phyloP scores from a whole-genome alignment of 106 monocot species.

The Posidonia australis region DNA sequence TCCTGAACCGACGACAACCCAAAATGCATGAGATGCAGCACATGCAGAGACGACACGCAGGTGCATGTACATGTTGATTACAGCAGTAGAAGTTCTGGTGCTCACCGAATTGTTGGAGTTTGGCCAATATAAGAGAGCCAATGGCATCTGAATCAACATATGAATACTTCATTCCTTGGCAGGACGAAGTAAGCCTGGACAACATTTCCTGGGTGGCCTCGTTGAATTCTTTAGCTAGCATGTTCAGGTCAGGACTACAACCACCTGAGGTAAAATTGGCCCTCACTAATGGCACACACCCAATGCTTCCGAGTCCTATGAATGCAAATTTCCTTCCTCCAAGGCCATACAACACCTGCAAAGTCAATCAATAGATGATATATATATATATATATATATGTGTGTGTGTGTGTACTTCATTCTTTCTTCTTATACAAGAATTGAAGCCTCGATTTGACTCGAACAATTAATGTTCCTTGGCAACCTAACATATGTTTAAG shows the following conservation, averaged over 20 bases:
- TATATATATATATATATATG: background rate
- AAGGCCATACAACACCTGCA: background rate
- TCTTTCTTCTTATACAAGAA: background rate
- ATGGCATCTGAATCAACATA: background rate
- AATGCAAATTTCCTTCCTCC: slow-evolving; percentile 6
- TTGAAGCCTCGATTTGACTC: background rate
- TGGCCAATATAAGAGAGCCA: no score
- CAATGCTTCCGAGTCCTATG: background rate
- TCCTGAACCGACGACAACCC: background rate
- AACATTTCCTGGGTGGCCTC: background rate
- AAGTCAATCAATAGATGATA: background rate
- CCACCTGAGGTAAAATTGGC: background rate
- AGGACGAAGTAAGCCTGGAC: background rate
- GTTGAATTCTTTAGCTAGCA: background rate
- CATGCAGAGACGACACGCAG: background rate
- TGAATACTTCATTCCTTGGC: slow-evolving; percentile 2
- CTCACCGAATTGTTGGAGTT: background rate
- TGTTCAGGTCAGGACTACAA: background rate
- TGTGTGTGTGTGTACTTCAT: background rate
- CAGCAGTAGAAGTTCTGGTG: background rate
- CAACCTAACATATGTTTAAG: background rate
- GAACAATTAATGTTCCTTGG: background rate
- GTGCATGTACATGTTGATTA: background rate
- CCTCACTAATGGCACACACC: background rate
- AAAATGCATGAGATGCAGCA: background rate